Evolutionary conservation across 768 basidiomycete genomes (phyloP).

Genomic region (Leccinellum luteum): DNA sequence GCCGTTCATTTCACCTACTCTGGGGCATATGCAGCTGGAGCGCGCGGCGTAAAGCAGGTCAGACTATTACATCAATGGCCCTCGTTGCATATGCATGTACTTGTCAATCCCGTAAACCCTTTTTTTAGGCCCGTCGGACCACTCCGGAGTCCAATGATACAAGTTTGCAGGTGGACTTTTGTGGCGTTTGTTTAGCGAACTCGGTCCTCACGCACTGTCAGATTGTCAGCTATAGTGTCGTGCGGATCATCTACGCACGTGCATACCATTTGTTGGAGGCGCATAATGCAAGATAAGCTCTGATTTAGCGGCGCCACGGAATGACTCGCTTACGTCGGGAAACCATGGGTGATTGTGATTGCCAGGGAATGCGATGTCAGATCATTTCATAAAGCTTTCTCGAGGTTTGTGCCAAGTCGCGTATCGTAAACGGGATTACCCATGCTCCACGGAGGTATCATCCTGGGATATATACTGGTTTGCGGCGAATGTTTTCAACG

Average conservation of each 20-base stretch:
- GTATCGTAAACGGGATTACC: not conserved
- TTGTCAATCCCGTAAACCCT: too few relatives aligned
- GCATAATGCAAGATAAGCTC: not conserved
- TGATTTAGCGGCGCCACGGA: not conserved
- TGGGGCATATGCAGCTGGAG: not conserved
- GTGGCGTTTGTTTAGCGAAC: not conserved
- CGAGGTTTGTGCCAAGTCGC: not conserved
- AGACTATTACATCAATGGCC: not conserved
- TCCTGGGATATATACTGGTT: slow-evolving; percentile 9
- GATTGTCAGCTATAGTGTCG: not conserved
- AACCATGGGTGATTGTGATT: not conserved
- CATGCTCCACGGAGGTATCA: not conserved
- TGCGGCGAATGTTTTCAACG: not conserved
- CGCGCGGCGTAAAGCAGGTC: not conserved
- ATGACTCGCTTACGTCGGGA: not conserved
- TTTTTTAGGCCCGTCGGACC: not conserved
- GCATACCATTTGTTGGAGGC: not conserved
- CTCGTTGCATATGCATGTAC: too few relatives aligned
- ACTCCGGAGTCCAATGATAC: not conserved
- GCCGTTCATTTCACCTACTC: not conserved
- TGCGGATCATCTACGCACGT: not conserved
- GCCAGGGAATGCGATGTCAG: not conserved
- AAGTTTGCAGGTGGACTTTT: not conserved
- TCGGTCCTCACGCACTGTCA: not conserved
- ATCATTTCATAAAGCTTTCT: not conserved